Evolutionary conservation across 441 rosid species (phyloP).

Genomic region (Mallotus repandus): DNA sequence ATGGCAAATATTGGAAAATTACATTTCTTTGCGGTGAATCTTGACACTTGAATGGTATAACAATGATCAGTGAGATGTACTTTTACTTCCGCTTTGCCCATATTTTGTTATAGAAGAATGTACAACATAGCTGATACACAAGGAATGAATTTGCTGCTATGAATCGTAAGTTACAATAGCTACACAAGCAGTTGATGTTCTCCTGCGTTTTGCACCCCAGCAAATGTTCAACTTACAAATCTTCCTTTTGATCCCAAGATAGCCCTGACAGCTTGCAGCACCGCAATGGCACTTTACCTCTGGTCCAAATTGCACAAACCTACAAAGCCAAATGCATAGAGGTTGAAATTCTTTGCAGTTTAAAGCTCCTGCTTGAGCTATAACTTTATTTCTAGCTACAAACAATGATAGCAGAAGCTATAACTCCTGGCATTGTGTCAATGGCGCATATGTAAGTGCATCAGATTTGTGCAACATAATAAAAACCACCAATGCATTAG

Average conservation of each 20-base stretch:
- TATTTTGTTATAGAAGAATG: constrained; percentile 6
- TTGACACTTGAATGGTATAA: background rate
- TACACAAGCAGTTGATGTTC: constrained; percentile 47
- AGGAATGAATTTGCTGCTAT: background rate
- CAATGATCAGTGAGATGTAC: background rate
- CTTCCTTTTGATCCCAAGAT: constrained; percentile 73
- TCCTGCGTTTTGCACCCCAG: constrained; percentile 92
- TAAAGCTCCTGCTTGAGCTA: background rate
- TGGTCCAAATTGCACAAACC: constrained; percentile 92
- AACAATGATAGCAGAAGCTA: background rate
- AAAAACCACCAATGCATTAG: background rate
- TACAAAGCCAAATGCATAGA: constrained; percentile 28
- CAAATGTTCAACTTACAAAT: constrained; percentile 45
- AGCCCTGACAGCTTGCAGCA: constrained; percentile 72
- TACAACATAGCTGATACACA: constrained; percentile 18
- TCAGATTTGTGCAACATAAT: background rate
- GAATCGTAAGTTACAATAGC: constrained; percentile 39
- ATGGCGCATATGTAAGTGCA: background rate
- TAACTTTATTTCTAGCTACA: background rate
- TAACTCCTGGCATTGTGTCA: background rate
- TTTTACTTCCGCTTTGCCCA: background rate
- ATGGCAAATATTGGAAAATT: background rate
- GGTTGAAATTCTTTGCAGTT: background rate
- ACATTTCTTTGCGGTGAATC: background rate
- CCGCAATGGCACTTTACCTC: constrained; percentile 87